phyloP scores from a whole-genome alignment of 208 protist species.

The Leishmania aethiopica region DNA sequence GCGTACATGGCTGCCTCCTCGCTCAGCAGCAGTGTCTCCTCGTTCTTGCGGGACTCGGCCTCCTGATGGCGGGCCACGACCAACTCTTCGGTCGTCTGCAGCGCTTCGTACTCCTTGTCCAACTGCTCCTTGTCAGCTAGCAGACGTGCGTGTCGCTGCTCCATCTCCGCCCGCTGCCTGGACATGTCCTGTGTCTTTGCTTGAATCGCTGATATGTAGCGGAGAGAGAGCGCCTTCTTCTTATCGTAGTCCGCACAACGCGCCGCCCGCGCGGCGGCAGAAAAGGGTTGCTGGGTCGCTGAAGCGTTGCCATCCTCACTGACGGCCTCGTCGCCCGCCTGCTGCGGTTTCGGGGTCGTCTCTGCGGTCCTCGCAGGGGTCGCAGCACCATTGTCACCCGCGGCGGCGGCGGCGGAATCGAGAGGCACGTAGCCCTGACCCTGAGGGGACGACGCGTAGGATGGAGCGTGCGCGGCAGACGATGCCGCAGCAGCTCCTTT shows the following conservation, averaged over 20 bases:
- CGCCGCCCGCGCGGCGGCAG: slow-evolving; percentile 2
- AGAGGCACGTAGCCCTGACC: not conserved
- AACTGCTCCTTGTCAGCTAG: slow-evolving; percentile 34
- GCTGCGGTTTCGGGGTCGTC: not conserved
- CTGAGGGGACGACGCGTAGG: not conserved
- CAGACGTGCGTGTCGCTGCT: slow-evolving; percentile 28
- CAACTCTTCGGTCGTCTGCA: slow-evolving; percentile 44
- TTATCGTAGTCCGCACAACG: slow-evolving; percentile 29
- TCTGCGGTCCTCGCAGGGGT: not conserved
- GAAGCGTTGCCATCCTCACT: not conserved
- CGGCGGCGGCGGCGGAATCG: not conserved
- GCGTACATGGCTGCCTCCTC: slow-evolving; percentile 23
- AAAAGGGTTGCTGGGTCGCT: not conserved
- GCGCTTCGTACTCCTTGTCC: slow-evolving; percentile 39
- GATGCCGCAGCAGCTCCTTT: not conserved
- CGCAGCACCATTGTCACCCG: not conserved
- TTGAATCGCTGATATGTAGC: slow-evolving; percentile 36
- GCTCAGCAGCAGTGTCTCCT: slow-evolving; percentile 21
- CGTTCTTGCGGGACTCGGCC: slow-evolving; percentile 18
- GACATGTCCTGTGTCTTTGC: slow-evolving; percentile 16
- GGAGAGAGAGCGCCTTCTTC: slow-evolving; percentile 32
- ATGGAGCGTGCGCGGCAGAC: not conserved
- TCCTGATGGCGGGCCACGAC: slow-evolving; percentile 41
- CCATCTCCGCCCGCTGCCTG: slow-evolving; percentile 17
- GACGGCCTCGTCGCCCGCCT: not conserved